Evolutionary conservation across 352 stramenopile species (phyloP).

Genomic region (Phytophthora crassamura): DNA sequence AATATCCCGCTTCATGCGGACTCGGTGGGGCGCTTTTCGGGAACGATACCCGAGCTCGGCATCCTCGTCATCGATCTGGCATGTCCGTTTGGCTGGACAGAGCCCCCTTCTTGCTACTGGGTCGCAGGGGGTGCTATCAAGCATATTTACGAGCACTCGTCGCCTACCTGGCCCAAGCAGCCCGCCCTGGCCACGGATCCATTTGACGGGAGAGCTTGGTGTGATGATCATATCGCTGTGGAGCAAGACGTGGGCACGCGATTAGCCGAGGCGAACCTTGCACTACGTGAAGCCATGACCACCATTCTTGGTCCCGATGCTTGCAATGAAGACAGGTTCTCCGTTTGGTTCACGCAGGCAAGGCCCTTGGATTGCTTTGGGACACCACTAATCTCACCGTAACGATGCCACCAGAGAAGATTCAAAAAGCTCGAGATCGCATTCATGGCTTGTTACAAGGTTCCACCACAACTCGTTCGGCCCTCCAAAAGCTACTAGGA

Average conservation of each 20-base stretch:
- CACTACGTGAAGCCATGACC: constrained; percentile 9
- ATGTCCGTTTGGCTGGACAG: too few species aligned
- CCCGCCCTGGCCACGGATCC: neutral
- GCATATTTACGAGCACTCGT: too few species aligned
- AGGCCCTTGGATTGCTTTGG: constrained; percentile 13
- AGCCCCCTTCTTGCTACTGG: too few species aligned
- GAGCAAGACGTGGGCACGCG: constrained; percentile 23
- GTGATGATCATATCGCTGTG: constrained; percentile 27
- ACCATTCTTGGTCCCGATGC: constrained; percentile 13
- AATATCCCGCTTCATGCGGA: too few species aligned
- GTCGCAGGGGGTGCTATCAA: too few species aligned
- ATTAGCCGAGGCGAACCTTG: constrained; percentile 2
- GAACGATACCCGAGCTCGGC: too few species aligned
- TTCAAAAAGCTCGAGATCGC: constrained; percentile 4
- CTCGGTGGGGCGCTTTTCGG: too few species aligned
- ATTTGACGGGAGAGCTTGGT: constrained; percentile 23
- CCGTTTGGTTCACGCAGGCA: constrained; percentile 9
- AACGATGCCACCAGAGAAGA: constrained; percentile 14
- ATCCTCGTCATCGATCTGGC: too few species aligned
- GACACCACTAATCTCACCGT: neutral
- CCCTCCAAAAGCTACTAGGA: constrained; percentile 15
- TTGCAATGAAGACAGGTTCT: constrained; percentile 30
- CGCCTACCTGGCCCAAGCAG: neutral
- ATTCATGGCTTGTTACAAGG: neutral
- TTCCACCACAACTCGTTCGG: neutral